A percentile compares a stretch with the other conserved stretches of the same genome.
phyloP scores from a whole-genome alignment of 1,284 basidiomycete species.

The Heterobasidion occidentale region DNA sequence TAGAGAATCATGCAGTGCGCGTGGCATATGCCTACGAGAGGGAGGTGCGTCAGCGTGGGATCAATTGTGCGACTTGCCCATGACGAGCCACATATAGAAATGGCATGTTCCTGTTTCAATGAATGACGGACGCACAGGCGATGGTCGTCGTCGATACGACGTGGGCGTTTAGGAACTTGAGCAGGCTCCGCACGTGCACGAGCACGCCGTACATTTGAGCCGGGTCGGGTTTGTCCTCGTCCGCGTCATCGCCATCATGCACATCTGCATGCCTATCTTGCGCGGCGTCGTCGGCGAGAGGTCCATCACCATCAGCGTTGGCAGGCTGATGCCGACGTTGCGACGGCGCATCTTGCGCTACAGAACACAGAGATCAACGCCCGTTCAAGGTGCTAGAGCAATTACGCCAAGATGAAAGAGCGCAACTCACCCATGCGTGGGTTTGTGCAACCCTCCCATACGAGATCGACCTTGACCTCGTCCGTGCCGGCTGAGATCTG shows the following conservation, averaged over 20 bases:
- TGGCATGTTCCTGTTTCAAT: not conserved
- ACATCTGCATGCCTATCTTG: slow-evolving; percentile 10
- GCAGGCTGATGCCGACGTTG: slow-evolving; percentile 2
- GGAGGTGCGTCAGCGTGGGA: not conserved
- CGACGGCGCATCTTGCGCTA: slow-evolving; percentile 10
- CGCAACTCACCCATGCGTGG: slow-evolving; percentile 51
- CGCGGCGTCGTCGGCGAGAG: not conserved
- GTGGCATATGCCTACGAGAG: slow-evolving; percentile 66
- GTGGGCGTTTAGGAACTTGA: slow-evolving; percentile 80
- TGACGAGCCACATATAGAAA: not conserved
- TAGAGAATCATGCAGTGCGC: slow-evolving; percentile 84
- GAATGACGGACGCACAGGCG: slow-evolving; percentile 46
- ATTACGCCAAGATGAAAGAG: not conserved
- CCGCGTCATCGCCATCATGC: slow-evolving; percentile 27
- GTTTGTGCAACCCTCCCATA: slow-evolving; percentile 71
- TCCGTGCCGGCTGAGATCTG: slow-evolving; percentile 66
- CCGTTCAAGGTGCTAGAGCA: not conserved
- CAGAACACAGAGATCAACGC: not conserved
- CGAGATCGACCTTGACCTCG: slow-evolving; percentile 67
- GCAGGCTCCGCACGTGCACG: slow-evolving; percentile 68
- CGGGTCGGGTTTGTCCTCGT: slow-evolving; percentile 29
- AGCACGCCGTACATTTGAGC: slow-evolving; percentile 58
- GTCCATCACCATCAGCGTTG: too few relatives aligned
- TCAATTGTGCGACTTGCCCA: not conserved
- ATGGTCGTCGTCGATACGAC: slow-evolving; percentile 83